Percentiles rank a stretch among this genome's conserved stretches.
These are phyloP conservation scores for Neurospora intermedia DNA, from an alignment of 495 filamentous ascomycete genomes.

Conservation along the genomic window DNA sequence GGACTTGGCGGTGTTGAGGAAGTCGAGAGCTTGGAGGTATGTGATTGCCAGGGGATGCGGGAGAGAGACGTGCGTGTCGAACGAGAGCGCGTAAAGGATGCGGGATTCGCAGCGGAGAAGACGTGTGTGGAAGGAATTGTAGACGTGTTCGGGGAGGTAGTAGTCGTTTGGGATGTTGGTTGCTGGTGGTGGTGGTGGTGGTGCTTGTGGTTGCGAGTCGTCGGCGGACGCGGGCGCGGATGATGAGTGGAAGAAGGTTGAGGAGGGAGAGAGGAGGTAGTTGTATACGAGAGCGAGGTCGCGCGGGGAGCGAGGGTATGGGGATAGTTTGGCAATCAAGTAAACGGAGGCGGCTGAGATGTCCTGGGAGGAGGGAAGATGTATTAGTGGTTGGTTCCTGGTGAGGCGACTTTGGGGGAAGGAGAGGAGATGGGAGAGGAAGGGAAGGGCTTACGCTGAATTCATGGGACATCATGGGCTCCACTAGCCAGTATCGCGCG, in stretches of 20 bases:
- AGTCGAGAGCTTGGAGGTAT: slow-evolving; percentile 82
- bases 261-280: slow-evolving; percentile 63
- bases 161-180: slow-evolving; percentile 45
- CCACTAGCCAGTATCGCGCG: slow-evolving; percentile 72
- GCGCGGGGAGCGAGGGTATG: slow-evolving; percentile 62
- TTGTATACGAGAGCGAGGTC: slow-evolving; percentile 75
- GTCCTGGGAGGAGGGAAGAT: slow-evolving; percentile 40
- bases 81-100: slow-evolving; percentile 64
- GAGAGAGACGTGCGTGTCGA: slow-evolving; percentile 71
- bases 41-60: slow-evolving; percentile 86
- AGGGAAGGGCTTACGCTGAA: slow-evolving; percentile 32
- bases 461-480: slow-evolving; percentile 32
- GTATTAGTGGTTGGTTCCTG: not conserved
- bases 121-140: slow-evolving; percentile 47
- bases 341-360: slow-evolving; percentile 74
- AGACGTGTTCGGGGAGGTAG: slow-evolving; percentile 64
- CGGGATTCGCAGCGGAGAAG: slow-evolving; percentile 63
- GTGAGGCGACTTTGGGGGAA: not conserved
- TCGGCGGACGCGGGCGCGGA: slow-evolving; percentile 16
- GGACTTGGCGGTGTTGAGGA: slow-evolving; percentile 21
- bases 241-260: slow-evolving; percentile 44
- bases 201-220: slow-evolving; percentile 8
- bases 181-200: slow-evolving; percentile 7
- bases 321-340: slow-evolving; percentile 74
- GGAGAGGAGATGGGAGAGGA: not conserved